A percentile compares a stretch with the other conserved stretches of the same genome.
Conservation (phyloP, 176 grass and related monocot species). For the Luzula sylvatica region DNA sequence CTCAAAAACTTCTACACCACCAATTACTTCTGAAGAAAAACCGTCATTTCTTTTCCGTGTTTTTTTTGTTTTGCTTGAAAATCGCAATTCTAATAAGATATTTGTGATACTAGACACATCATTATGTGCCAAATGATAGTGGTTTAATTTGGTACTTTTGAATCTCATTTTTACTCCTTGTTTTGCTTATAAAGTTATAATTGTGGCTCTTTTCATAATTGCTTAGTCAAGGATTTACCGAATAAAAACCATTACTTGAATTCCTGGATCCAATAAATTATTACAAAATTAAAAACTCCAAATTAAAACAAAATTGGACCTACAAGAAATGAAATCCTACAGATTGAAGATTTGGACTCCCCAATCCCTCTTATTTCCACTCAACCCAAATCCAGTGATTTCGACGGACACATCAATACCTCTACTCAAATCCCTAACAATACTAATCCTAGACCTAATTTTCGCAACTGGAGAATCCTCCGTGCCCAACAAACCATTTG, state of each 20-base stretch:
- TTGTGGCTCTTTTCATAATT: too few species aligned
- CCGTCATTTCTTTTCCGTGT: conserved; percentile 9
- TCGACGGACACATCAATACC: conserved; percentile 78
- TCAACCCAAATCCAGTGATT: conserved; percentile 32
- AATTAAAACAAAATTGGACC: too few species aligned
- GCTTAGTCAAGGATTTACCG: too few species aligned
- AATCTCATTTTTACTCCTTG: too few species aligned
- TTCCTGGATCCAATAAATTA: too few species aligned
- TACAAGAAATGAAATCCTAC: conserved; percentile 14
- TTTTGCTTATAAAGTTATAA: too few species aligned
- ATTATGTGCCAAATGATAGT: too few species aligned
- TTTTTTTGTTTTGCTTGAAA: conserved; percentile 6
- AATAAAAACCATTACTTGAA: too few species aligned
- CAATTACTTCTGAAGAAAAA: conserved; percentile 61
- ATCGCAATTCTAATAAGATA: too few species aligned
- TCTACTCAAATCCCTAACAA: conserved; percentile 64
- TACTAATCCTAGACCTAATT: conserved; percentile 60
- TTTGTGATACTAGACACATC: too few species aligned
- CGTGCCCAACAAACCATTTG: conserved; percentile 36
- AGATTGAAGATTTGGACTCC: conserved; percentile 82
- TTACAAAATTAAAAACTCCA: too few species aligned
- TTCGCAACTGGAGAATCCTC: conserved; percentile 31
- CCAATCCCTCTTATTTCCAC: conserved; percentile 44
- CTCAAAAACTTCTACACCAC: conserved; percentile 79
- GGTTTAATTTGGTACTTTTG: too few species aligned